phyloP scores from a whole-genome alignment of 1,284 basidiomycete genomes.

The Vanrija pseudolonga region DNA sequence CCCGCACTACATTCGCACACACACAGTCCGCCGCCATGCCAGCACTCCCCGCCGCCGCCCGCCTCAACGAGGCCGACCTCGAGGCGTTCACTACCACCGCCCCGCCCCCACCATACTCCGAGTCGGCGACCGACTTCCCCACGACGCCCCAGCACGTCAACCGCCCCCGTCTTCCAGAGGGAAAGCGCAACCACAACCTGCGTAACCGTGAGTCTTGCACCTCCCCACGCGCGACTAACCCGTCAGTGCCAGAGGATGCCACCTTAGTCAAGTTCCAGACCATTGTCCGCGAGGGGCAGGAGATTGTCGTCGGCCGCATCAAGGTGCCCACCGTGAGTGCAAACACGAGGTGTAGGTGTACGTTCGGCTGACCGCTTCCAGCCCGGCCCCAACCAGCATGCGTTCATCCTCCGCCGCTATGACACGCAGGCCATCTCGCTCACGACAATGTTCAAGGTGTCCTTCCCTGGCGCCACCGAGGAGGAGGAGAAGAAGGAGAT shows the following conservation, averaged over 20 bases:
- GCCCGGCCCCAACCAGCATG: slow-evolving; percentile 54
- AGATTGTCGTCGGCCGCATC: slow-evolving; percentile 85
- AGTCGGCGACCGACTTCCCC: slow-evolving; percentile 25
- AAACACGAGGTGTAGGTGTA: not conserved
- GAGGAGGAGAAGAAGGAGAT: slow-evolving; percentile 78
- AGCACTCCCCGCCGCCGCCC: not conserved
- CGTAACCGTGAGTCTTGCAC: slow-evolving; percentile 21
- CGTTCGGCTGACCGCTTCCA: slow-evolving; percentile 7
- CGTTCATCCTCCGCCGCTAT: slow-evolving; percentile 91
- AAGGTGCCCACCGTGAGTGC: slow-evolving; percentile 82
- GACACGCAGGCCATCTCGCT: slow-evolving; percentile 94
- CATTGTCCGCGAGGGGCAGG: slow-evolving; percentile 70
- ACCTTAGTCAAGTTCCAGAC: slow-evolving; percentile 73
- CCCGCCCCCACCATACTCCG: slow-evolving; percentile 42
- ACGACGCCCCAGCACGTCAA: slow-evolving; percentile 36
- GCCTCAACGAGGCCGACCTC: slow-evolving; percentile 19
- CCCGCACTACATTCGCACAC: not conserved
- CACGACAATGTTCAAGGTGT: slow-evolving; percentile 96
- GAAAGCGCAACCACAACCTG: slow-evolving; percentile 36
- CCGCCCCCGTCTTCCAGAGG: slow-evolving; percentile 41
- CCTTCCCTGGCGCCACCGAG: slow-evolving; percentile 80
- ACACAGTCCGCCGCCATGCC: slow-evolving; percentile 5
- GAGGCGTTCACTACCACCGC: slow-evolving; percentile 20
- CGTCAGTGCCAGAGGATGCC: slow-evolving; percentile 39
- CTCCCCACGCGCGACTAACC: not conserved